These are phyloP conservation scores for Sindora glabra DNA, from an alignment of 306 rosid species.

Conservation along the genomic window DNA sequence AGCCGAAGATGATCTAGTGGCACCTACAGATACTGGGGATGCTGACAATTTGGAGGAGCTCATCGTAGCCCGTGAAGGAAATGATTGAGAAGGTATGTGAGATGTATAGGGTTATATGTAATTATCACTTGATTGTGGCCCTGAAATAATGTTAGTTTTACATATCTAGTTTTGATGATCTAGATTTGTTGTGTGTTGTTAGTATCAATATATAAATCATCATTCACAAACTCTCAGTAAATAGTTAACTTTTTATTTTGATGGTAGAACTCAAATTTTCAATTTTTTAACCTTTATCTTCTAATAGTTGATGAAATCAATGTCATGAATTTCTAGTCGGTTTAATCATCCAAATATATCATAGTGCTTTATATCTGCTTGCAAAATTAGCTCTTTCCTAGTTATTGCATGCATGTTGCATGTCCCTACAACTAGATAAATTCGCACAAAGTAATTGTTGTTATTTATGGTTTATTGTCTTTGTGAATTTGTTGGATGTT, in stretches of 20 bases:
- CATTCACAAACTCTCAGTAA: not conserved
- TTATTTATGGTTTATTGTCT: too few relatives aligned
- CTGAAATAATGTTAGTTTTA: slow-evolving; percentile 18
- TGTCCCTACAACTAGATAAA: too few relatives aligned
- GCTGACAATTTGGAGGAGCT: slow-evolving; percentile 52
- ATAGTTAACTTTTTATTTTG: not conserved
- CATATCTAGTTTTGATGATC: slow-evolving; percentile 21
- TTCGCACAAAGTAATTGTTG: too few relatives aligned
- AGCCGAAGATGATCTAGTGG: slow-evolving; percentile 55
- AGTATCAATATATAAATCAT: slow-evolving; percentile 8
- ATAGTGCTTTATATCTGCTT: too few relatives aligned
- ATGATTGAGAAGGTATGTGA: slow-evolving; percentile 19
- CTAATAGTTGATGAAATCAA: not conserved
- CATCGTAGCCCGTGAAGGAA: slow-evolving; percentile 56
- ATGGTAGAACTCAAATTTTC: not conserved
- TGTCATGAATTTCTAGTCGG: not conserved
- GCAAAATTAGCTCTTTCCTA: too few relatives aligned
- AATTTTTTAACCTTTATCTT: not conserved
- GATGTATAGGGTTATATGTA: slow-evolving; percentile 13
- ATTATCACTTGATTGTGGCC: slow-evolving; percentile 15
- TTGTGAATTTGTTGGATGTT: too few relatives aligned
- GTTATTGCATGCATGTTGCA: too few relatives aligned
- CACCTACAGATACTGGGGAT: slow-evolving; percentile 32
- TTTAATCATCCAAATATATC: not conserved
- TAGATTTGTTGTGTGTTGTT: slow-evolving; percentile 19